These are phyloP conservation scores for Trichomonas tenax DNA, from an alignment of 208 protist species.

Conservation along the genomic window DNA sequence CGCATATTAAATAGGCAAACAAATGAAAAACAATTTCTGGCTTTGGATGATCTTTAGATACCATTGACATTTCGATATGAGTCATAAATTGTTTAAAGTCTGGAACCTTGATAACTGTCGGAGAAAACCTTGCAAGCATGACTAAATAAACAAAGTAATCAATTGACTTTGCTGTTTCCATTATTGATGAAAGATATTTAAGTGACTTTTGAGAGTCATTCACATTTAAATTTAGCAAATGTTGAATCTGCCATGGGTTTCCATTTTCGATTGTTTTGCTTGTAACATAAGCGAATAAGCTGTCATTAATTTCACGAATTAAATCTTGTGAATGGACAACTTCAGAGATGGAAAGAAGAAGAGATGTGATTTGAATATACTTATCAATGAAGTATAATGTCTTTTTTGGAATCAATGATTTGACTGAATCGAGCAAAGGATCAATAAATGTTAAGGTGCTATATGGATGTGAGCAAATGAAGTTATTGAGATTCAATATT, in stretches of 20 bases:
- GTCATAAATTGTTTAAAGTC: neutral
- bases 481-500: neutral
- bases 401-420: neutral
- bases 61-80: neutral
- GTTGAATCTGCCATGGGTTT: neutral
- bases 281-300: neutral
- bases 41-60: neutral
- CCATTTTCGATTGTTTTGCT: neutral
- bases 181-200: neutral
- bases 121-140: neutral
- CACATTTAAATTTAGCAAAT: neutral
- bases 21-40: neutral
- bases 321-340: neutral
- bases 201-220: neutral
- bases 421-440: neutral
- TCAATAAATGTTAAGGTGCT: neutral
- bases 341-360: neutral
- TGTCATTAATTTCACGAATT: neutral
- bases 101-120: neutral
- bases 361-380: neutral
- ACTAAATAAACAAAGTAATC: neutral
- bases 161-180: neutral
- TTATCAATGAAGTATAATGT: neutral
- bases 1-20: neutral
- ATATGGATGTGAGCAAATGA: neutral